Evolutionary conservation across 2,329 filamentous ascomycete genomes (phyloP).

Genomic region (Didymella segeticola): DNA sequence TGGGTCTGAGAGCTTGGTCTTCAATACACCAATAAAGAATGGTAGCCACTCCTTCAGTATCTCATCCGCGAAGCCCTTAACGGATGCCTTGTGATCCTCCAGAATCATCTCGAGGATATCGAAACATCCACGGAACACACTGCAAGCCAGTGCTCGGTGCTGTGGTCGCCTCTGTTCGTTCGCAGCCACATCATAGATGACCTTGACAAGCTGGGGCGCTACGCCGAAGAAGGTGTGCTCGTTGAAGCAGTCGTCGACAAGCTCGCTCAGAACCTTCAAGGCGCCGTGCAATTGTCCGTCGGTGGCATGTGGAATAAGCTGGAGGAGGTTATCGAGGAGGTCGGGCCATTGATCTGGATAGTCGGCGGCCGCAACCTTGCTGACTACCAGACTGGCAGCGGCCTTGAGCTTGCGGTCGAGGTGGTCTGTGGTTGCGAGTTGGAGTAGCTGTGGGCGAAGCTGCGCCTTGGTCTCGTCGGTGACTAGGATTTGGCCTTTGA

Average conservation of each 20-base stretch:
- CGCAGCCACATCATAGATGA: constrained; percentile 81
- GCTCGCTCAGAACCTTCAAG: constrained; percentile 82
- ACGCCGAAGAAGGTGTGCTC: constrained; percentile 95
- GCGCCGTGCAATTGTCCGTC: constrained; percentile 88
- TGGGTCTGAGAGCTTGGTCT: constrained; percentile 71
- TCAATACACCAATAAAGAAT: constrained; percentile 83
- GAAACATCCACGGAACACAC: constrained; percentile 89
- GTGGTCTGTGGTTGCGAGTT: constrained; percentile 76
- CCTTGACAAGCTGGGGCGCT: constrained; percentile 82
- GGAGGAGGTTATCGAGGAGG: constrained; percentile 80
- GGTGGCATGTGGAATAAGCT: constrained; percentile 75
- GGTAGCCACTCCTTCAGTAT: constrained; percentile 84
- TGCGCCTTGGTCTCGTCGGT: constrained; percentile 75
- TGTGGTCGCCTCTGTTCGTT: constrained; percentile 76
- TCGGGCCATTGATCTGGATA: constrained; percentile 96
- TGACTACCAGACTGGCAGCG: constrained; percentile 86
- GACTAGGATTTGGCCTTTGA: constrained; percentile 71
- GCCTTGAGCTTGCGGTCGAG: constrained; percentile 85
- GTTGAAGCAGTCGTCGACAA: constrained; percentile 91
- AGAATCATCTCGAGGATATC: constrained; percentile 96
- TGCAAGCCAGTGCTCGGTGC: constrained; percentile 83
- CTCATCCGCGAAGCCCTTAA: constrained; percentile 89
- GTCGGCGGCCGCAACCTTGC: constrained; percentile 92
- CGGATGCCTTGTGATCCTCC: constrained; percentile 85
- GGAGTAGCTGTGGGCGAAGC: constrained; percentile 76